A percentile compares a stretch with the other conserved stretches of the same genome.
Conservation (phyloP, 129 eudicot species). For the Cynara cardunculus region DNA sequence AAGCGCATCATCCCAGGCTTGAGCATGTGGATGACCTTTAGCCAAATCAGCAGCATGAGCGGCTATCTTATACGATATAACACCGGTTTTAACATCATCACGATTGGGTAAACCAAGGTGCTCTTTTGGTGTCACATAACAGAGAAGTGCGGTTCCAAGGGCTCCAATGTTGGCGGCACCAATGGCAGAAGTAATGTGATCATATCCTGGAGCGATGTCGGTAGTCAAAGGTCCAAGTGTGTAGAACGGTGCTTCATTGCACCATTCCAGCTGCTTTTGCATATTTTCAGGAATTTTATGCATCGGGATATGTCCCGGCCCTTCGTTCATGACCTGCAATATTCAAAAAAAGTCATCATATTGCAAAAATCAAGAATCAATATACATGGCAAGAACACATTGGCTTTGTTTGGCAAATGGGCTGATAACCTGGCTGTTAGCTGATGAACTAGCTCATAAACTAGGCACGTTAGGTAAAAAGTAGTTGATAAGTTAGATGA, state of each 20-base stretch:
- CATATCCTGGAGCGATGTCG: constrained; percentile 97
- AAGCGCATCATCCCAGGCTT: constrained; percentile 94
- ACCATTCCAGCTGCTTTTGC: constrained; percentile 98
- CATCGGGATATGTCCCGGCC: constrained; percentile 95
- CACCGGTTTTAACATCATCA: constrained; percentile 92
- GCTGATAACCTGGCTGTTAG: not conserved
- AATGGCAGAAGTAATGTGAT: constrained; percentile 96
- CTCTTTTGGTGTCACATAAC: constrained; percentile 96
- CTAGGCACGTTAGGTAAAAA: not conserved
- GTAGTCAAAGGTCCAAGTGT: constrained; percentile 98
- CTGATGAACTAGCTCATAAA: not conserved
- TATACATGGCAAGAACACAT: not conserved
- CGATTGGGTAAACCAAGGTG: constrained; percentile 96
- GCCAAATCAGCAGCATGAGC: constrained; percentile 99
- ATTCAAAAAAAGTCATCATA: not conserved
- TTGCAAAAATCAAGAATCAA: not conserved
- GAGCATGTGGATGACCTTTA: constrained; percentile 88
- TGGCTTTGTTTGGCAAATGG: not conserved
- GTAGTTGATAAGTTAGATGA: not conserved
- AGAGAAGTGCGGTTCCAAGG: constrained; percentile 93
- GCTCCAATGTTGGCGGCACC: constrained; percentile 99
- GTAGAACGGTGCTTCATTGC: constrained; percentile 97
- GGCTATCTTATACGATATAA: constrained; percentile 87
- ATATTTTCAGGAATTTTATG: constrained; percentile 95
- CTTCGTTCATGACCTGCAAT: constrained; percentile 93